Evolutionary conservation across 768 basidiomycete genomes (phyloP).

Genomic region (Amanita brunnescens): DNA sequence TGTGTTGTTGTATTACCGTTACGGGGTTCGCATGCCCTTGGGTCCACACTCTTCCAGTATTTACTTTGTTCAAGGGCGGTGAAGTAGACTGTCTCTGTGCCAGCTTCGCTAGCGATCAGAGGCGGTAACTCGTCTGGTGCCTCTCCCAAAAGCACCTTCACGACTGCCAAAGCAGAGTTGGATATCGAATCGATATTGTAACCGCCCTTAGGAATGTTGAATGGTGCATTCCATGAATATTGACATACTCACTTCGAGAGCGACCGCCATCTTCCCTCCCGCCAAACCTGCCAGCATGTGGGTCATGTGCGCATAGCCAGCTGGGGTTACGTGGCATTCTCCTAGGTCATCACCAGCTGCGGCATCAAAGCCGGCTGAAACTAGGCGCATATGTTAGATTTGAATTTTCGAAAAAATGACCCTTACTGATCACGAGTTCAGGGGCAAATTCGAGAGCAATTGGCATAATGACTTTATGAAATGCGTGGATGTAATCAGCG

Average conservation of each 20-base stretch:
- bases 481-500: slow-evolving; percentile 94
- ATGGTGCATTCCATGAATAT: neutral
- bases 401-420: neutral
- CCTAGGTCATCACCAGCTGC: slow-evolving; percentile 90
- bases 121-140: slow-evolving; percentile 69
- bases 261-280: slow-evolving; percentile 82
- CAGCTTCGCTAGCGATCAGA: slow-evolving; percentile 67
- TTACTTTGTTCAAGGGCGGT: slow-evolving; percentile 83
- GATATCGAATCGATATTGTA: slow-evolving; percentile 91
- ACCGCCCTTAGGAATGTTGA: slow-evolving; percentile 59
- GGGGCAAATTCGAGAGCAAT: slow-evolving; percentile 96
- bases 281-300: slow-evolving; percentile 91
- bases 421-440: slow-evolving; percentile 90
- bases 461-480: slow-evolving; percentile 93
- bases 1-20: slow-evolving; percentile 43
- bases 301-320: slow-evolving; percentile 97
- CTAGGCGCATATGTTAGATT: slow-evolving; percentile 31
- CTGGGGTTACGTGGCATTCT: slow-evolving; percentile 83
- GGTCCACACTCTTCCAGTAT: slow-evolving; percentile 85
- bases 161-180: slow-evolving; percentile 79
- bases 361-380: slow-evolving; percentile 97
- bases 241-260: slow-evolving; percentile 67
- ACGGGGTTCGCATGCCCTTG: slow-evolving; percentile 72
- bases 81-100: slow-evolving; percentile 83
- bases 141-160: slow-evolving; percentile 82